Conservation (phyloP, 1,139 yeast genomes). For the Meyerozyma elateridarum region DNA sequence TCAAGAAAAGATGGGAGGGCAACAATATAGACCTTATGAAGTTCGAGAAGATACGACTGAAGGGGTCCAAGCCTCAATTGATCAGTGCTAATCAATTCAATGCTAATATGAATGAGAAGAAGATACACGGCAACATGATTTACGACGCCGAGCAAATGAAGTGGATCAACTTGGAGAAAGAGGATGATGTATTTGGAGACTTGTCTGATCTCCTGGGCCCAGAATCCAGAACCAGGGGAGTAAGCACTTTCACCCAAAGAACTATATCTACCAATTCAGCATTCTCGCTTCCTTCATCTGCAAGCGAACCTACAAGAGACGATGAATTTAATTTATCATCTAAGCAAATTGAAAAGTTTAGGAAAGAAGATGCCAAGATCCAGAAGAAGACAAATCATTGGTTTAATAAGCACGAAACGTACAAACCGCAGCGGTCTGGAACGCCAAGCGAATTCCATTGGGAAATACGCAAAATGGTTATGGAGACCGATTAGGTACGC, state of each 20-base stretch:
- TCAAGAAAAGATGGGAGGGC: conserved; percentile 60
- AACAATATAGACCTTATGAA: conserved; percentile 52
- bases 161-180: conserved; percentile 28
- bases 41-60: conserved; percentile 17
- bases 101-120: conserved; percentile 13
- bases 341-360: conserved; percentile 37
- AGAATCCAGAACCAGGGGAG: conserved; percentile 12
- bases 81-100: conserved; percentile 21
- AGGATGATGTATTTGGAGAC: conserved; percentile 50
- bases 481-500: conserved; percentile 25
- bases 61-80: conserved; percentile 7
- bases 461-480: conserved; percentile 54
- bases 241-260: conserved; percentile 31
- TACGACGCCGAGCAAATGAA: conserved; percentile 11
- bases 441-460: conserved; percentile 35
- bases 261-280: conserved; percentile 27
- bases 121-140: conserved; percentile 13
- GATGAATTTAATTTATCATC: conserved; percentile 41
- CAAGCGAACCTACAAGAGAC: neutral
- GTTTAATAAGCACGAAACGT: conserved; percentile 42
- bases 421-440: conserved; percentile 15
- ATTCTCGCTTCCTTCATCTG: conserved; percentile 6
- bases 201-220: conserved; percentile 34
- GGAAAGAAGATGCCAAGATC: conserved; percentile 50
- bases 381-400: conserved; percentile 46